Conservation (phyloP, 257 asterid genomes). For the Solanum rostratum region DNA sequence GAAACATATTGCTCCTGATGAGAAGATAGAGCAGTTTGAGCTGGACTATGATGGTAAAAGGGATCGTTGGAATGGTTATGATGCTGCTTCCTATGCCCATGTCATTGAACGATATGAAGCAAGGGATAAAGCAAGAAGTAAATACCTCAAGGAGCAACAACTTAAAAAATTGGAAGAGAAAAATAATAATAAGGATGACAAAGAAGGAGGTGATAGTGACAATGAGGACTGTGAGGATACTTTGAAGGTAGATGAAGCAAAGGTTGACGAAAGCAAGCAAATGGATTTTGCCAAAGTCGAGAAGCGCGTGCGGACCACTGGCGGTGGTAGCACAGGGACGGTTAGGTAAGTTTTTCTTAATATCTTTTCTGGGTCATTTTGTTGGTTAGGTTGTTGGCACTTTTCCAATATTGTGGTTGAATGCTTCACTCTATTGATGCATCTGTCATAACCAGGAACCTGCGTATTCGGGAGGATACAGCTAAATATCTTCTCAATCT, state of each 20-base stretch:
- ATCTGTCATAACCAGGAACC: constrained; percentile 37
- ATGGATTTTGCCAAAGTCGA: constrained; percentile 99
- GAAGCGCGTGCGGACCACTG: constrained; percentile 97
- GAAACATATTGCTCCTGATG: constrained; percentile 77
- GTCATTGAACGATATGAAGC: constrained; percentile 79
- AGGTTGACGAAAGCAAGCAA: constrained; percentile 96
- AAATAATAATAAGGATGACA: constrained; percentile 41
- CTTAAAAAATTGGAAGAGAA: constrained; percentile 88
- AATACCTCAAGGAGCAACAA: constrained; percentile 72
- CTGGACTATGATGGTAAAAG: constrained; percentile 91
- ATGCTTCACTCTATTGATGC: background rate
- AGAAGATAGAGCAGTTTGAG: constrained; percentile 82
- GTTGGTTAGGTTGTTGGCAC: background rate
- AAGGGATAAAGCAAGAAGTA: constrained; percentile 91
- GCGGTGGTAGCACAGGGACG: constrained; percentile 99
- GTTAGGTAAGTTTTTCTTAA: constrained; percentile 44
- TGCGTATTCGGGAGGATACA: constrained; percentile 92
- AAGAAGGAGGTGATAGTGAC: constrained; percentile 62
- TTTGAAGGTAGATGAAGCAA: constrained; percentile 78
- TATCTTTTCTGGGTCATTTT: background rate
- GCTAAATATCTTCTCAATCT: constrained; percentile 96
- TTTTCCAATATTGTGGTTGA: background rate
- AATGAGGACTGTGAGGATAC: constrained; percentile 76
- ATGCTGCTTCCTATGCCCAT: constrained; percentile 66
- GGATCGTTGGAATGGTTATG: constrained; percentile 95